phyloP scores from a whole-genome alignment of 768 basidiomycete genomes.

The Xerocomellus dryophilus region DNA sequence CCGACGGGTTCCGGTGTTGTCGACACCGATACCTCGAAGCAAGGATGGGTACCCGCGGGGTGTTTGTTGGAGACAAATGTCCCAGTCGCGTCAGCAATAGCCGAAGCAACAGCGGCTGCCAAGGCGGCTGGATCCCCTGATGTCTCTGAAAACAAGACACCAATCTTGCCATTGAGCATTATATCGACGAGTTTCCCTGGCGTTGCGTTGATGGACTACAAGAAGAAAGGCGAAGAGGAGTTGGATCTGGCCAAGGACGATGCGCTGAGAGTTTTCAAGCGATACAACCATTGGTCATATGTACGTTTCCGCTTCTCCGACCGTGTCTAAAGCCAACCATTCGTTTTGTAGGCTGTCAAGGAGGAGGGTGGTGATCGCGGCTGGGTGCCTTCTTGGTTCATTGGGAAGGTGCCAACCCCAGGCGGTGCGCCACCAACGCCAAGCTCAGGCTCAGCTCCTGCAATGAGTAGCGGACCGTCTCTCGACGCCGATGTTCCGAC shows the following conservation, averaged over 20 bases:
- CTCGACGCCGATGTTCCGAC: slow-evolving; percentile 39
- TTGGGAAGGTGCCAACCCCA: slow-evolving; percentile 71
- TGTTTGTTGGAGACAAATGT: slow-evolving; percentile 92
- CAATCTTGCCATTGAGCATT: slow-evolving; percentile 86
- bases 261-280: slow-evolving; percentile 87
- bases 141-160: slow-evolving; percentile 52
- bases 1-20: slow-evolving; percentile 78
- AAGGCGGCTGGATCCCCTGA: slow-evolving; percentile 42
- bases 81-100: slow-evolving; percentile 84
- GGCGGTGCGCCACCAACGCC: slow-evolving; percentile 46
- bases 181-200: slow-evolving; percentile 98
- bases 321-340: slow-evolving; percentile 2
- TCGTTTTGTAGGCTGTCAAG: slow-evolving; percentile 71
- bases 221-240: slow-evolving; percentile 91
- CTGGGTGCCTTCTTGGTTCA: slow-evolving; percentile 98
- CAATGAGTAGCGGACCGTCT: slow-evolving; percentile 27
- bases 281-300: slow-evolving; percentile 98
- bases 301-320: slow-evolving; percentile 40
- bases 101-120: slow-evolving; percentile 72
- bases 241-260: slow-evolving; percentile 88
- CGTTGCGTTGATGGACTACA: slow-evolving; percentile 94
- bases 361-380: slow-evolving; percentile 91
- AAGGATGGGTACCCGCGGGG: slow-evolving; percentile 98
- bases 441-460: slow-evolving; percentile 44
- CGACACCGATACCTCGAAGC: slow-evolving; percentile 72